Conservation (phyloP, 2,329 filamentous ascomycete species). For the Monilinia aucupariae region DNA sequence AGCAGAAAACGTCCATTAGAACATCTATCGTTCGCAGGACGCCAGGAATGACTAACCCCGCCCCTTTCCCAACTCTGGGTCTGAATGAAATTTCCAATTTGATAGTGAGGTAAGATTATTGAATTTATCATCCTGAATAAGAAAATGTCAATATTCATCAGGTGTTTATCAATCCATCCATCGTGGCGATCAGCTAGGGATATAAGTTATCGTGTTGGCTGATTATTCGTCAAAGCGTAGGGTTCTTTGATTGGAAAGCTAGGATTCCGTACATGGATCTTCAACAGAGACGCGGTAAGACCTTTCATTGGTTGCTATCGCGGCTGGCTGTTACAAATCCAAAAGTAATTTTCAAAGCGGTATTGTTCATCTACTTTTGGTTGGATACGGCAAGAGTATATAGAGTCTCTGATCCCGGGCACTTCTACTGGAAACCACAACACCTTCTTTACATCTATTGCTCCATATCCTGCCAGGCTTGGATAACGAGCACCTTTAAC, state of each 20-base stretch:
- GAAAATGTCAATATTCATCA: background rate
- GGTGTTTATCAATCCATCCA: background rate
- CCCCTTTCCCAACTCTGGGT: background rate
- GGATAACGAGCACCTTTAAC: background rate
- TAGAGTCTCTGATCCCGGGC: background rate
- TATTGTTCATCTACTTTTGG: background rate
- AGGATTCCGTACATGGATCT: background rate
- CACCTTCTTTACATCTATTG: background rate
- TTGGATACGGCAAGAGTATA: background rate
- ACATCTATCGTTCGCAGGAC: background rate
- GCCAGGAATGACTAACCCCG: background rate
- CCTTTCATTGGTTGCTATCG: background rate
- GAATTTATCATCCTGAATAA: background rate
- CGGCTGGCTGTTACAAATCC: background rate
- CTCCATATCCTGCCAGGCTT: background rate
- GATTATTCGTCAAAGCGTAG: background rate
- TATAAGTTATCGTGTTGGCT: background rate
- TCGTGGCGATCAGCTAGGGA: background rate
- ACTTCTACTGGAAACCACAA: background rate
- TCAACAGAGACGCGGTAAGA: background rate
- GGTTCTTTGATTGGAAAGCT: background rate
- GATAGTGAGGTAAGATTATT: background rate
- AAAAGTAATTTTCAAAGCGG: conserved; percentile 2
- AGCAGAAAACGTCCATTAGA: background rate
- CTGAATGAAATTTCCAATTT: background rate